phyloP scores from a whole-genome alignment of 1,284 basidiomycete genomes.

The Mycosarcoma mackinlayi region DNA sequence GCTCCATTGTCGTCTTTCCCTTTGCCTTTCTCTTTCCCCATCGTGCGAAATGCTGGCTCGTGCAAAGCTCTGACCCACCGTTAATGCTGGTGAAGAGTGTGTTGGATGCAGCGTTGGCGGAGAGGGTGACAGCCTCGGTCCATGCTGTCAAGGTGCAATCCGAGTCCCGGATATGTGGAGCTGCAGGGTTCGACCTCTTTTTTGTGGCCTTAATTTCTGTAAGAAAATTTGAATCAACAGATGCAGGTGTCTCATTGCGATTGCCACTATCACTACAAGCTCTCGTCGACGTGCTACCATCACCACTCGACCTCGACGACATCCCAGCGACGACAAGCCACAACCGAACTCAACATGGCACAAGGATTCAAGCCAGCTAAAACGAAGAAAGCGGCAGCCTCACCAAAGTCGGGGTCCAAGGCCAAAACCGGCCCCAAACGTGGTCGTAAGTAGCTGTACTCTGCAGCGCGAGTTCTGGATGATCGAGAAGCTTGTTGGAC shows the following conservation, averaged over 20 bases:
- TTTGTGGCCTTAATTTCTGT: conserved; percentile 6
- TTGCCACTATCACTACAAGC: not conserved
- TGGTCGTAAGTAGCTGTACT: conserved; percentile 43
- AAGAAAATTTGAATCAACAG: not conserved
- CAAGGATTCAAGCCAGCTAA: conserved; percentile 59
- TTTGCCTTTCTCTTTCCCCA: conserved; percentile 36
- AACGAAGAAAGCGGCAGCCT: conserved; percentile 30
- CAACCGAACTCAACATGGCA: conserved; percentile 43
- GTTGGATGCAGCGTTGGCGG: not conserved
- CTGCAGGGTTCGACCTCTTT: conserved; percentile 25
- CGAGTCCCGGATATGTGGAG: conserved; percentile 34
- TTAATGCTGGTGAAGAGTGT: not conserved
- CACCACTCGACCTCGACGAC: not conserved
- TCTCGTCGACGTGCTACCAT: not conserved
- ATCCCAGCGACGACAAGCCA: not conserved
- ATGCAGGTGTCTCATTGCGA: too few relatives aligned
- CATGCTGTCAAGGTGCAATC: conserved; percentile 1
- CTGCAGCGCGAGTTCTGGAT: not conserved
- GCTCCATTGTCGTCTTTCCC: conserved; percentile 1
- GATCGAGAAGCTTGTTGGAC: too few relatives aligned
- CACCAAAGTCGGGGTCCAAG: conserved; percentile 33
- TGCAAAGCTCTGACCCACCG: not conserved
- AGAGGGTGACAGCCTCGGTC: not conserved
- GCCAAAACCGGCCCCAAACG: conserved; percentile 51
- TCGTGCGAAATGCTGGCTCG: conserved; percentile 4